These are phyloP conservation scores for Alternaria sp. DNA, from an alignment of 2,329 filamentous ascomycete genomes.

Conservation along the genomic window DNA sequence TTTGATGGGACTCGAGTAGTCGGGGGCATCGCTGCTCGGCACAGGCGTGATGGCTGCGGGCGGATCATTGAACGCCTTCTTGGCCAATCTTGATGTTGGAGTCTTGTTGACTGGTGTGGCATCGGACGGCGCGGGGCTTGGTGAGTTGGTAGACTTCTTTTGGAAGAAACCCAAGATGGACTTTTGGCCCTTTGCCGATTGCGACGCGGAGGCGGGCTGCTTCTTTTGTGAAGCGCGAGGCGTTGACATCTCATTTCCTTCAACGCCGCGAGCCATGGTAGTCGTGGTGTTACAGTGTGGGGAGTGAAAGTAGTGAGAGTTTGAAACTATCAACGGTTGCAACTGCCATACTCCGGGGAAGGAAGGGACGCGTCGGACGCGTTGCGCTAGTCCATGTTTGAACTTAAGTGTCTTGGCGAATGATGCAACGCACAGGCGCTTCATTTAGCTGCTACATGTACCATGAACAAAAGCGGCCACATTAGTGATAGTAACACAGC, in stretches of 20 bases:
- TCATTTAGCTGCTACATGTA: not conserved
- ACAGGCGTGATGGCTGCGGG: conserved; percentile 69
- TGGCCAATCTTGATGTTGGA: conserved; percentile 36
- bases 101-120: conserved; percentile 39
- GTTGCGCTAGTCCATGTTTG: conserved; percentile 11
- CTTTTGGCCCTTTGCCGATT: conserved; percentile 68
- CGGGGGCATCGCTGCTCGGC: conserved; percentile 80
- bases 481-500: not conserved
- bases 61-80: conserved; percentile 46
- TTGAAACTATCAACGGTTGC: conserved; percentile 1
- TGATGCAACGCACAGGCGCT: not conserved
- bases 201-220: conserved; percentile 55
- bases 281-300: not conserved
- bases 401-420: conserved; percentile 13
- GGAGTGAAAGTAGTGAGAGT: not conserved
- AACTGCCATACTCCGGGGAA: conserved; percentile 1
- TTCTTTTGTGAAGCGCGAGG: conserved; percentile 58
- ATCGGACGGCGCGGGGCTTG: conserved; percentile 49
- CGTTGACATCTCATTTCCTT: conserved; percentile 58
- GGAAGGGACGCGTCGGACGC: conserved; percentile 19
- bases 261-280: conserved; percentile 56
- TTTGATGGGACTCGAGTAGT: conserved; percentile 74
- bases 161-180: conserved; percentile 85
- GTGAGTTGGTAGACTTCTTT: conserved; percentile 63
- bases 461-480: not conserved